These are phyloP conservation scores for Aphanoascus verrucosus DNA, from an alignment of 2,329 filamentous ascomycete species.

Conservation along the genomic window DNA sequence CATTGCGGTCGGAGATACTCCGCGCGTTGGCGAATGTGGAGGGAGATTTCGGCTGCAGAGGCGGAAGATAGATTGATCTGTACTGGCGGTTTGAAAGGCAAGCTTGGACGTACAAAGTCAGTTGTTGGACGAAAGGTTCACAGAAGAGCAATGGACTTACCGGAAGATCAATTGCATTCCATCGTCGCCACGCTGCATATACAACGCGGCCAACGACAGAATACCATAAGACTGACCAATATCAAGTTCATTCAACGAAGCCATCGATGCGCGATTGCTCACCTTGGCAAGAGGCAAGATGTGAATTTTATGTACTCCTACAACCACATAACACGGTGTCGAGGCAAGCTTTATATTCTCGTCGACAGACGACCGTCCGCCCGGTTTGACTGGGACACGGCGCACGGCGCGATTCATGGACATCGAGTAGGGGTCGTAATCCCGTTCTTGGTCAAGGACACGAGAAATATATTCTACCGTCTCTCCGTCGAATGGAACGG, in stretches of 20 bases:
- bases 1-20: conserved; percentile 56
- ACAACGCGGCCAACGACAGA: conserved; percentile 50
- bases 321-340: conserved; percentile 56
- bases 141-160: conserved; percentile 22
- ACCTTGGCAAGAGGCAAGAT: conserved; percentile 51
- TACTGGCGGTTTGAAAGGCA: conserved; percentile 46
- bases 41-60: conserved; percentile 53
- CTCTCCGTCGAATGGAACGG: conserved; percentile 45
- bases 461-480: conserved; percentile 53
- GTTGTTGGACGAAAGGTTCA: background rate
- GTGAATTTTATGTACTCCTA: conserved; percentile 60
- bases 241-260: conserved; percentile 43
- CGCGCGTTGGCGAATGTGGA: conserved; percentile 50
- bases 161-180: conserved; percentile 56
- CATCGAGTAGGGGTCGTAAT: conserved; percentile 58
- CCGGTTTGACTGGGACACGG: conserved; percentile 47
- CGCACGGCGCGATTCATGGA: conserved; percentile 59
- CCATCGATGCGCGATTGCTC: conserved; percentile 44
- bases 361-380: conserved; percentile 50
- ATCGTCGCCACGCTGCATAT: conserved; percentile 53
- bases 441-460: conserved; percentile 53
- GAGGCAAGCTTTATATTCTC: conserved; percentile 55
- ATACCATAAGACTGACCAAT: conserved; percentile 47
- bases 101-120: conserved; percentile 23
- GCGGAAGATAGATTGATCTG: conserved; percentile 53